Evolutionary conservation across 148 eudicot species (phyloP).

Genomic region (Vaccinium macrocarpon): DNA sequence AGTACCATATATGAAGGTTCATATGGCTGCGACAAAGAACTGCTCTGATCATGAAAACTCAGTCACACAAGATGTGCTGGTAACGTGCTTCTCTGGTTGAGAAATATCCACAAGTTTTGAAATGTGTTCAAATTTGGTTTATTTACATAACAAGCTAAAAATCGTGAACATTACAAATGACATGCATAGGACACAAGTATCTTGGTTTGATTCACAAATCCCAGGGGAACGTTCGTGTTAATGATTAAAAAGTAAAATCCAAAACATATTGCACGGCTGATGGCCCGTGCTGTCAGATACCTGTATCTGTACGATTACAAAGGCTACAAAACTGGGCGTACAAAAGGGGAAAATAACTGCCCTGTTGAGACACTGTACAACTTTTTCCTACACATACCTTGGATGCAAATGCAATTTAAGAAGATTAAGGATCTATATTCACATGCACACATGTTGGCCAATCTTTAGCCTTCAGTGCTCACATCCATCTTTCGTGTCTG

Average conservation of each 20-base stretch:
- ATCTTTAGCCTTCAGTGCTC: slow-evolving; percentile 21
- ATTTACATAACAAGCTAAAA: background rate
- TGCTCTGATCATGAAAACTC: background rate
- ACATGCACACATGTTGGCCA: background rate
- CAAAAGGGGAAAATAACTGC: background rate
- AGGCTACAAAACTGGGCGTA: background rate
- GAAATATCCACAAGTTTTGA: background rate
- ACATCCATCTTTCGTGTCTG: slow-evolving; percentile 93
- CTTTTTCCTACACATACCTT: background rate
- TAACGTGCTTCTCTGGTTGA: background rate
- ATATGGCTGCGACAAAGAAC: background rate
- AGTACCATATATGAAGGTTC: background rate
- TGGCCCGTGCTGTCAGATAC: background rate
- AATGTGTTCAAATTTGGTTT: background rate
- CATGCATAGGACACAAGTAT: background rate
- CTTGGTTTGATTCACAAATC: background rate
- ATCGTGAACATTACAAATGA: background rate
- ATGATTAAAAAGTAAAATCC: background rate
- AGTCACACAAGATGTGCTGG: background rate
- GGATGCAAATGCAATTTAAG: background rate
- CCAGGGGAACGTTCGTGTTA: background rate
- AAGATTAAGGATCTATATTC: background rate
- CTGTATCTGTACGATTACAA: background rate
- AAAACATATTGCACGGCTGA: background rate
- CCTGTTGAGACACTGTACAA: background rate